Conservation (phyloP, 164 flowering plant genomes). For the Tinospora cordifolia region DNA sequence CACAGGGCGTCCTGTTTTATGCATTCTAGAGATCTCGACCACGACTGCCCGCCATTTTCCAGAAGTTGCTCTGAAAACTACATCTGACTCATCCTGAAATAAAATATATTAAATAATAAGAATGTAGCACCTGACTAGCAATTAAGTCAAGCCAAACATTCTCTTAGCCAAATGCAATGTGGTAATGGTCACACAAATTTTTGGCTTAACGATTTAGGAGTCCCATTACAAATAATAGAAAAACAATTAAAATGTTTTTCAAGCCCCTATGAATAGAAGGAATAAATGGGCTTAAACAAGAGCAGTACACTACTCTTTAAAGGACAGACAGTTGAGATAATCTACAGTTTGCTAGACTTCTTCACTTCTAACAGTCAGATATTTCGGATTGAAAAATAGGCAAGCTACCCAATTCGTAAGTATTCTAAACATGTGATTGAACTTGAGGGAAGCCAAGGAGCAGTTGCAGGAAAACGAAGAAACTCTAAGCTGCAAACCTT, state of each 20-base stretch:
- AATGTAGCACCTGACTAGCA: background rate
- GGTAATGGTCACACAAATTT: background rate
- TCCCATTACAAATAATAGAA: background rate
- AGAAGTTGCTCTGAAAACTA: conserved; percentile 71
- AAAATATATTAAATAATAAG: background rate
- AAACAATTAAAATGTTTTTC: background rate
- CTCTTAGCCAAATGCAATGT: background rate
- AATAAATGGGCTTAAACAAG: background rate
- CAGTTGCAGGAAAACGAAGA: background rate
- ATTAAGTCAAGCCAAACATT: background rate
- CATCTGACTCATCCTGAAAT: conserved; percentile 92
- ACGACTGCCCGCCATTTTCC: conserved; percentile 98
- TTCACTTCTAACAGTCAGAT: background rate
- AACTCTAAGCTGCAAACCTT: conserved; percentile 43
- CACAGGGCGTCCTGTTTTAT: conserved; percentile 94
- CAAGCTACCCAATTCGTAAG: background rate
- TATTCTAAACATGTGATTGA: background rate
- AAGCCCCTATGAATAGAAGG: background rate
- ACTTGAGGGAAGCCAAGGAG: background rate
- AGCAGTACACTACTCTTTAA: background rate
- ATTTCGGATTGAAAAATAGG: background rate
- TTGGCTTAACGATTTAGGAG: background rate
- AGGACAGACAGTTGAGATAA: background rate
- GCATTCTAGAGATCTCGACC: conserved; percentile 91
- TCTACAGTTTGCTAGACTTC: background rate